These are phyloP conservation scores for Tolypocladium amazonense DNA, from an alignment of 2,329 filamentous ascomycete species.

Conservation along the genomic window DNA sequence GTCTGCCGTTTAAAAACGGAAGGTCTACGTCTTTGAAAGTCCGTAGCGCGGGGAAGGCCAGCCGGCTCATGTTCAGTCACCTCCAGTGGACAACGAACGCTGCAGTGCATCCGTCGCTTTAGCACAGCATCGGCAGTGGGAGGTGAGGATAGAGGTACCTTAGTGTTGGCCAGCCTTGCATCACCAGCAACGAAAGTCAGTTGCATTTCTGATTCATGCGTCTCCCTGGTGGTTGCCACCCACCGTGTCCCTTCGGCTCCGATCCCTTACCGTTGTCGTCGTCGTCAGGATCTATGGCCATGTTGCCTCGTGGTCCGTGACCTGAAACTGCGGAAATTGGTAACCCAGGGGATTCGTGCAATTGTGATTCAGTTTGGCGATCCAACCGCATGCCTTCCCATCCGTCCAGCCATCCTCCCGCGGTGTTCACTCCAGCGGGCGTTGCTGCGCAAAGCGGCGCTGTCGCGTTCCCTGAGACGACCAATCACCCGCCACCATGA, in stretches of 20 bases:
- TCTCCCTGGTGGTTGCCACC: no score
- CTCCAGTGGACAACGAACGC: not conserved
- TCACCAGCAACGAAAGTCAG: not conserved
- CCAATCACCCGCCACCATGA: not conserved
- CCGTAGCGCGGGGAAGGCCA: not conserved
- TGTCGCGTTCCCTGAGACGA: not conserved
- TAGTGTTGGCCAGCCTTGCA: not conserved
- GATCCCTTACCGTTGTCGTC: no score
- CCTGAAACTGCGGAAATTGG: slow-evolving; percentile 8
- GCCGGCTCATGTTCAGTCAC: not conserved
- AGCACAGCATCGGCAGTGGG: no score
- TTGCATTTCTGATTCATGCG: no score
- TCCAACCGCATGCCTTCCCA: slow-evolving; percentile 5
- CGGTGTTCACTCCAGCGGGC: not conserved
- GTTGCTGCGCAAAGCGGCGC: not conserved
- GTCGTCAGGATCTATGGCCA: not conserved
- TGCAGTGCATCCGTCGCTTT: not conserved
- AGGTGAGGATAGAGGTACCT: no score
- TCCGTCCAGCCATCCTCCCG: not conserved
- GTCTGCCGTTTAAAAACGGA: not conserved
- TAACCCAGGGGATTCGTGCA: not conserved
- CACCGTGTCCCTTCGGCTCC: no score
- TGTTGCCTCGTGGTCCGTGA: not conserved
- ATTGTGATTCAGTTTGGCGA: slow-evolving; percentile 2
- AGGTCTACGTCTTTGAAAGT: not conserved